Conservation (phyloP, 805 yeast species). For the Kodamaea neixiangensis region DNA sequence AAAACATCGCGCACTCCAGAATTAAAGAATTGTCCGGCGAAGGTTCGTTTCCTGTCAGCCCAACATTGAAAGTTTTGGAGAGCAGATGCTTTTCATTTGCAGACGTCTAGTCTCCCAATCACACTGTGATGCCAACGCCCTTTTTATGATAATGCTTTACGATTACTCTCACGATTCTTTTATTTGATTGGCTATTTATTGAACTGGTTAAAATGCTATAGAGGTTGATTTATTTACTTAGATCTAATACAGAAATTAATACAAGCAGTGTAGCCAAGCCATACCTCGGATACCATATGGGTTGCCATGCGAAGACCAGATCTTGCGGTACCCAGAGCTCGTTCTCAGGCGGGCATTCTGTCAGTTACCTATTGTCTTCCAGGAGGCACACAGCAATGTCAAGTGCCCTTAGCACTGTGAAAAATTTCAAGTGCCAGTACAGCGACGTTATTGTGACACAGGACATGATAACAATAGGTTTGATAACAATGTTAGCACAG, state of each 20-base stretch:
- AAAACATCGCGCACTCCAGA: not conserved
- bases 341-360: conserved; percentile 2
- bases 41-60: conserved; percentile 23
- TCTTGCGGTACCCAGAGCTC: not conserved
- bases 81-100: conserved; percentile 26
- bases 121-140: not conserved
- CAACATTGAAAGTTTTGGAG: conserved; percentile 37
- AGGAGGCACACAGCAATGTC: not conserved
- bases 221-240: conserved; percentile 2
- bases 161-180: conserved; percentile 1
- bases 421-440: not conserved
- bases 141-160: conserved; percentile 1
- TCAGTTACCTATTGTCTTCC: not conserved
- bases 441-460: not conserved
- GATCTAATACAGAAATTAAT: conserved; percentile 3
- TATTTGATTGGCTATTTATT: not conserved
- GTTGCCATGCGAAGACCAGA: not conserved
- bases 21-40: conserved; percentile 9
- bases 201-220: not conserved
- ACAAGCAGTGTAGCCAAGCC: not conserved
- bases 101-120: not conserved
- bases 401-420: not conserved
- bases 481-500: not conserved
- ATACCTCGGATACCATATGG: not conserved
- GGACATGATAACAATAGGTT: not conserved